phyloP scores from a whole-genome alignment of 805 yeast genomes.

The Wickerhamiella nectarea region DNA sequence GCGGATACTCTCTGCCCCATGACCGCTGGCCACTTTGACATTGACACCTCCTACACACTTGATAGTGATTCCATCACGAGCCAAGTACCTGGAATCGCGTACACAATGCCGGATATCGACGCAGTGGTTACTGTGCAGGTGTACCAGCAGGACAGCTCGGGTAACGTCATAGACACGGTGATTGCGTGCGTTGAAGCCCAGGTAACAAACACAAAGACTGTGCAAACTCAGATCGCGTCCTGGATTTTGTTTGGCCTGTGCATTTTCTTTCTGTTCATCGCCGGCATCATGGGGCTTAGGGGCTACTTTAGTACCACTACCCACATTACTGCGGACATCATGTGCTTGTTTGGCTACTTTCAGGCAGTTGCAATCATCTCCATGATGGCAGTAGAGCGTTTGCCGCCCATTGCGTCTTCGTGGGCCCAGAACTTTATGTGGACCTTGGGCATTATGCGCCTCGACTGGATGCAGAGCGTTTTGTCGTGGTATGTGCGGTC shows the following conservation, averaged over 20 bases:
- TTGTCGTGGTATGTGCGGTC: conserved; percentile 28
- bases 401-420: conserved; percentile 95
- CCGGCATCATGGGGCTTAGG: conserved; percentile 72
- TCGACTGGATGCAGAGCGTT: conserved; percentile 52
- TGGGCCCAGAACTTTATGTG: conserved; percentile 96
- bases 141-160: conserved; percentile 35
- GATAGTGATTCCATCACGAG: conserved; percentile 29
- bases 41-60: conserved; percentile 37
- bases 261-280: conserved; percentile 72
- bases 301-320: conserved; percentile 86
- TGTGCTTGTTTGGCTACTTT: conserved; percentile 84
- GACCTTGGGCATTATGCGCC: conserved; percentile 83
- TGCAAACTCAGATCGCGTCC: conserved; percentile 77
- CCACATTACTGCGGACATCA: conserved; percentile 92
- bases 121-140: conserved; percentile 73
- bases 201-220: conserved; percentile 80
- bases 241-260: conserved; percentile 92
- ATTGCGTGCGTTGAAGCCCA: conserved; percentile 89
- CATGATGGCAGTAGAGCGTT: conserved; percentile 85
- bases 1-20: conserved; percentile 63
- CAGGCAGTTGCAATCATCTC: conserved; percentile 84
- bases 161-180: conserved; percentile 25
- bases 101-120: conserved; percentile 84
- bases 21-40: conserved; percentile 72
- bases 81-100: conserved; percentile 70